These are phyloP conservation scores for Amorphotheca resinae DNA, from an alignment of 495 filamentous ascomycete genomes.

Conservation along the genomic window DNA sequence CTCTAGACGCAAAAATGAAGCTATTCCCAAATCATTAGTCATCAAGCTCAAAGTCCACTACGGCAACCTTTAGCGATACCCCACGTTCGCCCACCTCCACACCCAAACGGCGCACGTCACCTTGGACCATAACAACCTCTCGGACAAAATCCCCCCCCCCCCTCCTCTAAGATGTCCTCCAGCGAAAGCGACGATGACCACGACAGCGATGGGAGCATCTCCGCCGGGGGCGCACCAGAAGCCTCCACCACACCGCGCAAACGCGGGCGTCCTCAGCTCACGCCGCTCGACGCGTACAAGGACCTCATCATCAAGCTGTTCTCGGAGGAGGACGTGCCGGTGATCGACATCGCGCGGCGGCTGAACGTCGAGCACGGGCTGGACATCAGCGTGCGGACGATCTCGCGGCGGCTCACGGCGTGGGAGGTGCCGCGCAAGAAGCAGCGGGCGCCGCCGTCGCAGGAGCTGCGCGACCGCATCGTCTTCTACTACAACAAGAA, in stretches of 20 bases:
- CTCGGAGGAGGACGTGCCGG: conserved; percentile 11
- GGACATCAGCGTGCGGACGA: conserved; percentile 16
- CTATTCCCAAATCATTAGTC: no score
- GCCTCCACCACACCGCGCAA: not conserved
- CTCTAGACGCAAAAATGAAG: no score
- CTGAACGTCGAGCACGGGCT: conserved; percentile 17
- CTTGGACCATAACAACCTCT: conserved; percentile 15
- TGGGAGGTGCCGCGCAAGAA: conserved; percentile 18
- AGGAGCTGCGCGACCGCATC: conserved; percentile 12
- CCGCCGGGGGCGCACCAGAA: not conserved
- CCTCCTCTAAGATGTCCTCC: conserved; percentile 11
- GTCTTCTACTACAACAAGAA: conserved; percentile 19
- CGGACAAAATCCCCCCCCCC: conserved; percentile 13
- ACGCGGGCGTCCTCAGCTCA: conserved; percentile 13
- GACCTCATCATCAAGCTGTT: conserved; percentile 16
- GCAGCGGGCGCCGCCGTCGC: conserved; percentile 5
- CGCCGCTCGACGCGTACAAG: conserved; percentile 16
- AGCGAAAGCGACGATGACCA: conserved; percentile 2
- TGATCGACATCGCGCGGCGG: conserved; percentile 17
- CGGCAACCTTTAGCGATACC: not conserved
- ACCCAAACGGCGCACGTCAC: not conserved
- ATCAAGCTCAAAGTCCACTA: no score
- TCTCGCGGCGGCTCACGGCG: conserved; percentile 15
- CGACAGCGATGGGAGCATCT: conserved; percentile 2
- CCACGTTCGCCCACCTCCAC: not conserved